Base-by-base conservation (phyloP, 2,329 filamentous ascomycete genomes). In the Trichoderma atroviride region DNA sequence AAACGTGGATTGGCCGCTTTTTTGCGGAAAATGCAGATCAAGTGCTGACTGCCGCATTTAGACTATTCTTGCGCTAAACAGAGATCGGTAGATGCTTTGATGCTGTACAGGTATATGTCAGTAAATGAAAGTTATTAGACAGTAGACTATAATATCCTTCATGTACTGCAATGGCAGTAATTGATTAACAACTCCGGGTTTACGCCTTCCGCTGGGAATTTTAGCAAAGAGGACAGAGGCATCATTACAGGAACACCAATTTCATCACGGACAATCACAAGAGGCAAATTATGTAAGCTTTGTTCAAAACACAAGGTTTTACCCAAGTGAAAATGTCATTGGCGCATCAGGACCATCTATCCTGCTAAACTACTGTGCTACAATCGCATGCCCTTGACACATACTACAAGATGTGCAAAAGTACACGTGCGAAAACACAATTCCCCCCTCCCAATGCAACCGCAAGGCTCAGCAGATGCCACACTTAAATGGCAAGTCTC, bases 401-500 rank as follows among this genome's bases (percentile, higher is more conserved):
- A 13, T 37, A 47, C 50, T 10, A 33, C 37, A 29, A 29, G 13
- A 53, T 7, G 29, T 22, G 47, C 1, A 6, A 37, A 29, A 22
- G 14, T 14, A 22, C 10, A 31, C 10, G 53, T 14, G 16, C 24
- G 16, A 5, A 4, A 10, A 22, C 67, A 27, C 55, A 33, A n/a
- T 10, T 31, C n/a, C 19, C 33, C 6, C 27, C 33, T 35, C 9
- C 47, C 14, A 24, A 16, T 3, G 29, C 59, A 61, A 31, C 59
- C 7, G 43, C 57, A 29, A 31, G 50, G 24, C 62, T 43, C 27
- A 13, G 3, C 24, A 14, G 29, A 24, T 50, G 10, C 29, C 37
- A 22, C n/a, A 19, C 33, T 88, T 91, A 97, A 84, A 97, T 97
- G 85, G 95, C 94, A 75, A 97, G 87, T 76, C 94, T 89, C 87